Conservation (phyloP, 371 early-diverging fungal species). For the Zopfochytrium polystomum region DNA sequence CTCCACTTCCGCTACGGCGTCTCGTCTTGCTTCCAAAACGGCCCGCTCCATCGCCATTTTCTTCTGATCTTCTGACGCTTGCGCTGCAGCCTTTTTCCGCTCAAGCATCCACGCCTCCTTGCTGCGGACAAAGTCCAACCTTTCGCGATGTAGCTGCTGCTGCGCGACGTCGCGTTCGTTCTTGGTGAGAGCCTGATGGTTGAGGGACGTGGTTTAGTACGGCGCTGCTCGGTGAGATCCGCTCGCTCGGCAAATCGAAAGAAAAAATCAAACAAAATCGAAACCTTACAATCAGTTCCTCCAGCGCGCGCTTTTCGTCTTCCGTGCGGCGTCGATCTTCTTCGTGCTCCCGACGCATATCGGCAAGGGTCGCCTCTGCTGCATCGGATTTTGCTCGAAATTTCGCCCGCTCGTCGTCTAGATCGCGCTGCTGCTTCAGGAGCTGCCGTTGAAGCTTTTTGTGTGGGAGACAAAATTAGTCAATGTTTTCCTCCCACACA, state of each 20-base stretch:
- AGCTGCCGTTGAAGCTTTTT: conserved; percentile 26
- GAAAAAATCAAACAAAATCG: not conserved
- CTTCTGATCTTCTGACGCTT: conserved; percentile 11
- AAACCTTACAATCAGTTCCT: conserved; percentile 20
- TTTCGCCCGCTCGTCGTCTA: conserved; percentile 22
- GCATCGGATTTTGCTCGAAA: conserved; percentile 3
- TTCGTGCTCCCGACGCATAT: conserved; percentile 9
- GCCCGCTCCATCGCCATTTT: conserved; percentile 26
- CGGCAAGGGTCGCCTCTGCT: conserved; percentile 1
- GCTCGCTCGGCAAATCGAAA: too few relatives aligned
- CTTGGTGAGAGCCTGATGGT: not conserved
- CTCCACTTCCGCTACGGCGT: conserved; percentile 21
- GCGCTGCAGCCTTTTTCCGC: conserved; percentile 4
- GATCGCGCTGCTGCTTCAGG: not conserved
- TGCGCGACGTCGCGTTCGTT: conserved; percentile 20
- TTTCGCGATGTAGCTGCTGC: conserved; percentile 19
- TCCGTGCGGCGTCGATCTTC: conserved; percentile 16
- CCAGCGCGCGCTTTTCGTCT: conserved; percentile 4
- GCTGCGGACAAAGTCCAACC: conserved; percentile 17
- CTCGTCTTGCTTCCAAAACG: conserved; percentile 16
- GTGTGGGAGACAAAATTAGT: not conserved
- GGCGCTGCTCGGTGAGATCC: too few relatives aligned
- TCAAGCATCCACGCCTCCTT: conserved; percentile 21
- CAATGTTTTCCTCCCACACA: not conserved
- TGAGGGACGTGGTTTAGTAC: too few relatives aligned